Evolutionary conservation across 2,329 filamentous ascomycete genomes (phyloP).

Genomic region (Lachnellula subtilissima): DNA sequence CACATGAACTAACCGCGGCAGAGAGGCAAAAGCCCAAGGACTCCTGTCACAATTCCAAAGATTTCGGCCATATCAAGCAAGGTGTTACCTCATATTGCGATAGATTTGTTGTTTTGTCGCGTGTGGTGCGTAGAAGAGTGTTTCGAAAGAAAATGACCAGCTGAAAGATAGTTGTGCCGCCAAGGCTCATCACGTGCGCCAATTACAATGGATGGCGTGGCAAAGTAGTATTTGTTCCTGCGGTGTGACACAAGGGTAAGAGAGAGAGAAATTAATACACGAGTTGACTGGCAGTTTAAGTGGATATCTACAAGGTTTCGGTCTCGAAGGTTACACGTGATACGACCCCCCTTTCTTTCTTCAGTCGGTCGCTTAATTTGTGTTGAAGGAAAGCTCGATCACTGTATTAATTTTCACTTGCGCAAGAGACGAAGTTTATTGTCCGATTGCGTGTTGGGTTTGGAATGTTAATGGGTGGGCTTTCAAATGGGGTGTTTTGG

Average conservation of each 20-base stretch:
- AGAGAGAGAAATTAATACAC: not conserved
- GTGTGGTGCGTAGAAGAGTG: not conserved
- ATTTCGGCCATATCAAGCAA: constrained; percentile 13
- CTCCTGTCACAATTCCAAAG: constrained; percentile 22
- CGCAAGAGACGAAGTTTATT: constrained; percentile 61
- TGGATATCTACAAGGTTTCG: no score
- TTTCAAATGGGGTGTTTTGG: constrained; percentile 82
- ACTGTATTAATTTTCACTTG: no score
- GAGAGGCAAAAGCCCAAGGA: constrained; percentile 21
- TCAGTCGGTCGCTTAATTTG: no score
- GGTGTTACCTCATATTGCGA: not conserved
- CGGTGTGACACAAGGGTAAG: not conserved
- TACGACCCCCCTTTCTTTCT: no score
- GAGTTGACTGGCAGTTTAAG: no score
- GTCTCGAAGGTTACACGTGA: no score
- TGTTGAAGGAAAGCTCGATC: no score
- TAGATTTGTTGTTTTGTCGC: not conserved
- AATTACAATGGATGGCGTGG: not conserved
- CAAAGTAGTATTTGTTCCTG: not conserved
- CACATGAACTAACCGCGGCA: constrained; percentile 20
- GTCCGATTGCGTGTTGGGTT: constrained; percentile 90
- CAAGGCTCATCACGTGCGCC: not conserved
- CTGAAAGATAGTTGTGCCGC: no score
- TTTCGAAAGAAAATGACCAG: not conserved
- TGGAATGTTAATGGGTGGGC: constrained; percentile 96